phyloP scores from a whole-genome alignment of 306 rosid species.

The Vigna mungo region DNA sequence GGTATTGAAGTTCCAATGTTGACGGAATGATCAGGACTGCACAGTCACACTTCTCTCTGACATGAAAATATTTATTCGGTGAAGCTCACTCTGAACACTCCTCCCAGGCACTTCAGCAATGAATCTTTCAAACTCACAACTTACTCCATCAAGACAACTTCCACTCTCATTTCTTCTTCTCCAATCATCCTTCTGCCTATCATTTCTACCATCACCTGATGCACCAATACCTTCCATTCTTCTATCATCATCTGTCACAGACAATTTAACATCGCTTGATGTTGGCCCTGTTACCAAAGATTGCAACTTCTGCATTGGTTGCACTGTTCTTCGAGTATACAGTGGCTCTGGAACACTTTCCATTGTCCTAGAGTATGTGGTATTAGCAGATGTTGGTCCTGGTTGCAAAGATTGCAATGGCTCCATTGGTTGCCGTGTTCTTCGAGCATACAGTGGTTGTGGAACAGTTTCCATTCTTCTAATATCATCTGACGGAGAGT shows the following conservation, averaged over 20 bases:
- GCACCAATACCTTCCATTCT: neutral
- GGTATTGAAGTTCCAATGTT: neutral
- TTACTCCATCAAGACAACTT: slow-evolving; percentile 2
- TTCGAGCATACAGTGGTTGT: too few relatives aligned
- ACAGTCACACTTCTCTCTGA: slow-evolving; percentile 9
- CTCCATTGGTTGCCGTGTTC: slow-evolving; percentile 15
- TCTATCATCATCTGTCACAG: neutral
- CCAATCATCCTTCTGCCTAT: slow-evolving; percentile 22
- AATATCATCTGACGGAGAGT: too few relatives aligned
- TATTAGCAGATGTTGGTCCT: neutral
- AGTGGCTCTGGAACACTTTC: neutral
- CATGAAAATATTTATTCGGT: neutral
- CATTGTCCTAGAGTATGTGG: slow-evolving; percentile 7
- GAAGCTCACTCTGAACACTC: slow-evolving; percentile 11
- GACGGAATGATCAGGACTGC: neutral
- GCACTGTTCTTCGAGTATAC: slow-evolving; percentile 11
- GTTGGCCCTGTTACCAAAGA: slow-evolving; percentile 10
- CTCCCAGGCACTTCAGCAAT: slow-evolving; percentile 25
- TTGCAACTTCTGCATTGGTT: slow-evolving; percentile 30
- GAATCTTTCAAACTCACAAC: slow-evolving; percentile 16
- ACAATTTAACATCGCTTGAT: neutral
- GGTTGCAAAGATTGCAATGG: slow-evolving; percentile 32
- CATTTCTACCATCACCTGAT: slow-evolving; percentile 33
- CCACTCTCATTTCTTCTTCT: neutral
- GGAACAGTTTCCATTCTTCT: too few relatives aligned